Conservation (phyloP, 768 basidiomycete species). For the Boletellus ananas region DNA sequence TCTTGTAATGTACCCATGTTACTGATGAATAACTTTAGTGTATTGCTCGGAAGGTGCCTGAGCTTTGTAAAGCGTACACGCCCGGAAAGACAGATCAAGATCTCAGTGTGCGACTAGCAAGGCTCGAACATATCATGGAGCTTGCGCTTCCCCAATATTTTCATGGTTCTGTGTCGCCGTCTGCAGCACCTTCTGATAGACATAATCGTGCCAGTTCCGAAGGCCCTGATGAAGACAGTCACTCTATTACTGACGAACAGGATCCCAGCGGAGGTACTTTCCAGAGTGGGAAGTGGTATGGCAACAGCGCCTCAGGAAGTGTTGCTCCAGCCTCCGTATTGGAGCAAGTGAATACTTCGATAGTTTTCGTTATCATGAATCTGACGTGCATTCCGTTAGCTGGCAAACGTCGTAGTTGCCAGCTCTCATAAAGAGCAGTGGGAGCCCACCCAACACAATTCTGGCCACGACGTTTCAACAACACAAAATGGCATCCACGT, state of each 20-base stretch:
- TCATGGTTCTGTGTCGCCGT: slow-evolving; percentile 37
- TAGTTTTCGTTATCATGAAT: slow-evolving; percentile 10
- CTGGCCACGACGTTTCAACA: slow-evolving; percentile 9
- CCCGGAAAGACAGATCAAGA: slow-evolving; percentile 86
- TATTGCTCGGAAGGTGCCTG: slow-evolving; percentile 80
- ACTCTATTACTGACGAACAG: slow-evolving; percentile 73
- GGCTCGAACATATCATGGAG: slow-evolving; percentile 81
- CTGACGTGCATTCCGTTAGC: slow-evolving; percentile 34
- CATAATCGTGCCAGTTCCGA: slow-evolving; percentile 47
- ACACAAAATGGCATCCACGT: slow-evolving; percentile 24
- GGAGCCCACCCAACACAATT: slow-evolving; percentile 20
- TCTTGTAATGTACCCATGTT: slow-evolving; percentile 2
- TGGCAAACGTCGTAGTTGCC: slow-evolving; percentile 52
- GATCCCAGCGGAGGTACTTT: slow-evolving; percentile 74
- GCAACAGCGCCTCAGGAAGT: slow-evolving; percentile 78
- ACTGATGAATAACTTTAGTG: slow-evolving; percentile 46
- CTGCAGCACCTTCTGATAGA: slow-evolving; percentile 32
- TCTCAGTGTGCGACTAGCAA: slow-evolving; percentile 64
- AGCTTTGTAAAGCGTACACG: slow-evolving; percentile 84
- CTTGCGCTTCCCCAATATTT: slow-evolving; percentile 74
- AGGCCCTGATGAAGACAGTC: slow-evolving; percentile 57
- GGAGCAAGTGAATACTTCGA: slow-evolving; percentile 57
- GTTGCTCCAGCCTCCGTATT: slow-evolving; percentile 75
- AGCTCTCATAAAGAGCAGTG: slow-evolving; percentile 30
- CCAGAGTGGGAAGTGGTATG: slow-evolving; percentile 84